phyloP scores from a whole-genome alignment of 176 grass and related monocot species.

The Bonia amplexicaulis region DNA sequence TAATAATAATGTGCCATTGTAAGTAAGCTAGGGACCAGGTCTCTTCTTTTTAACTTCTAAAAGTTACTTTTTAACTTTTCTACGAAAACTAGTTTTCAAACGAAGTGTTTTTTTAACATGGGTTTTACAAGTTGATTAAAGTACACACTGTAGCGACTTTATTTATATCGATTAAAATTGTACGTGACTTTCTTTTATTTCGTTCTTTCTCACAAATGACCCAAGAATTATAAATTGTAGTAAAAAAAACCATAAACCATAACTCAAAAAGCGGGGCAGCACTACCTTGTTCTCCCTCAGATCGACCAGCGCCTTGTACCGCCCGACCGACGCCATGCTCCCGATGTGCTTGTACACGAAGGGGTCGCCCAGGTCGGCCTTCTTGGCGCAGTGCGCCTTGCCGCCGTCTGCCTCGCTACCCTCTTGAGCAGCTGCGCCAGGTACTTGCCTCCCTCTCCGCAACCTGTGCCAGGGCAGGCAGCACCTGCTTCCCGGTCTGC shows the following conservation, averaged over 20 bases:
- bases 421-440: constrained; percentile 48
- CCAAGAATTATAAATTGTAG: too few relatives aligned
- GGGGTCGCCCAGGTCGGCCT: constrained; percentile 56
- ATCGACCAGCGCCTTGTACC: constrained; percentile 93
- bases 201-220: too few relatives aligned
- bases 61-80: too few relatives aligned
- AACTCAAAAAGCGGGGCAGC: fast-evolving
- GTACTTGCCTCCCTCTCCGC: constrained; percentile 81
- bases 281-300: constrained; percentile 71
- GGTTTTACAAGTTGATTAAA: too few relatives aligned
- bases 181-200: too few relatives aligned
- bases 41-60: too few relatives aligned
- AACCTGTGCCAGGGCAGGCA: constrained; percentile 95
- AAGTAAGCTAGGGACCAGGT: neutral
- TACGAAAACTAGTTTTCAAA: fast-evolving
- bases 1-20: too few relatives aligned
- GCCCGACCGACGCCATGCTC: constrained; percentile 90
- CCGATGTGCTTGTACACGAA: constrained; percentile 91
- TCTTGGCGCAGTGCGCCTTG: constrained; percentile 53
- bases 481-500: constrained; percentile 58
- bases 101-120: fast-evolving
- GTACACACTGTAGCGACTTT: too few relatives aligned
- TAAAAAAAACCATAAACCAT: too few relatives aligned
- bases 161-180: too few relatives aligned
- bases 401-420: constrained; percentile 56